Evolutionary conservation across 768 basidiomycete species (phyloP).

Genomic region (Lentinula aciculospora): DNA sequence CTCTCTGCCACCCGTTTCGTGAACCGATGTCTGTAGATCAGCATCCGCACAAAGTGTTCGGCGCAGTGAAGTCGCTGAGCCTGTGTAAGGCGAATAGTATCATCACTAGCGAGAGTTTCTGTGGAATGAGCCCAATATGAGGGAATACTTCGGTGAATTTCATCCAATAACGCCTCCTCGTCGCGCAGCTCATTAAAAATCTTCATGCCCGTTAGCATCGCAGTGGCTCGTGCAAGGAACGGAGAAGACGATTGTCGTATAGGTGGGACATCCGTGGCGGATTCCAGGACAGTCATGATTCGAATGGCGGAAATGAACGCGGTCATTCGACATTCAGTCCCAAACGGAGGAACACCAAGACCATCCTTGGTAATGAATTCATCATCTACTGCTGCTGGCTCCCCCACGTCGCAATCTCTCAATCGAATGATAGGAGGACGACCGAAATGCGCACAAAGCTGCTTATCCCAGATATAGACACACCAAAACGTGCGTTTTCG

Average conservation of each 20-base stretch:
- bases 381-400: conserved; percentile 82
- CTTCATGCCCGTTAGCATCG: conserved; percentile 57
- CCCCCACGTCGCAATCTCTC: conserved; percentile 88
- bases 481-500: conserved; percentile 96
- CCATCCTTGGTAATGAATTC: conserved; percentile 80
- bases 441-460: conserved; percentile 84
- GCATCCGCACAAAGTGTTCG: conserved; percentile 81
- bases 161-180: conserved; percentile 77
- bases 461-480: conserved; percentile 96
- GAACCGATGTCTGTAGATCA: conserved; percentile 87
- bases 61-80: conserved; percentile 82
- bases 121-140: conserved; percentile 75
- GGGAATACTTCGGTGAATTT: conserved; percentile 68
- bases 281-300: conserved; percentile 84
- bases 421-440: conserved; percentile 82
- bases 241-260: conserved; percentile 63
- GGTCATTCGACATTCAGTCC: conserved; percentile 69
- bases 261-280: conserved; percentile 79
- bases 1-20: conserved; percentile 72
- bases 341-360: conserved; percentile 59
- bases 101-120: conserved; percentile 77
- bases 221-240: conserved; percentile 72
- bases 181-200: conserved; percentile 66
- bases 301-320: conserved; percentile 77
- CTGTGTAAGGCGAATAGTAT: conserved; percentile 87